Conservation (phyloP, 768 basidiomycete species). For the Boletus eberwhitei region DNA sequence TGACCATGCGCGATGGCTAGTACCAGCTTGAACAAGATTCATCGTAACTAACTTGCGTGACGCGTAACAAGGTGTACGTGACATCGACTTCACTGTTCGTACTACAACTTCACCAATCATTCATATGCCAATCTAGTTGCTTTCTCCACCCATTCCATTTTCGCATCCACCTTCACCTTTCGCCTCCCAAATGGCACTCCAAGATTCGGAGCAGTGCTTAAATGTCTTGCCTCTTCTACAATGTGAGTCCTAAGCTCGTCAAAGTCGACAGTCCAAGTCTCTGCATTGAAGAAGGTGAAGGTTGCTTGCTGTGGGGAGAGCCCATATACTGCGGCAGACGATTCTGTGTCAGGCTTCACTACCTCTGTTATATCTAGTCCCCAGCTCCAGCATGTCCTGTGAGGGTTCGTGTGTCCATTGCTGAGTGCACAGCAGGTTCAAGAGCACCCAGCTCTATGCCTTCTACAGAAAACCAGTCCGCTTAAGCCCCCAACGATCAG, state of each 20-base stretch:
- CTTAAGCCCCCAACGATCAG: no score
- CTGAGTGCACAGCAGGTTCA: background rate
- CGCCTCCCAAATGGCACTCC: conserved; percentile 38
- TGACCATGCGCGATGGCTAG: background rate
- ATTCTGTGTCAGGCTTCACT: background rate
- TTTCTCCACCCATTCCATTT: background rate
- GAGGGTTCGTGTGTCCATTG: conserved; percentile 1
- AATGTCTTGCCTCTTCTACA: conserved; percentile 21
- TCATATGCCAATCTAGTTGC: background rate
- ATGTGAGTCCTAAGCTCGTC: conserved; percentile 29
- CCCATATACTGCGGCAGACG: background rate
- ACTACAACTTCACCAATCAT: conserved; percentile 13
- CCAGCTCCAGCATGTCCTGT: conserved; percentile 6
- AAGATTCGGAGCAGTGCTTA: conserved; percentile 33
- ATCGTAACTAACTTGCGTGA: background rate
- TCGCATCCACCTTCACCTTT: conserved; percentile 3
- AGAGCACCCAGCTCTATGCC: background rate
- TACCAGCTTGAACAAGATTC: background rate
- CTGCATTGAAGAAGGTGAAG: conserved; percentile 29
- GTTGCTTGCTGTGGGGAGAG: conserved; percentile 12
- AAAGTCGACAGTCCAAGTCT: conserved; percentile 29
- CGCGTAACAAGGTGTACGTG: background rate
- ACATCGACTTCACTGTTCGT: background rate
- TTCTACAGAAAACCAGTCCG: no score
- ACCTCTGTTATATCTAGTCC: conserved; percentile 1